Evolutionary conservation across 768 basidiomycete species (phyloP), one percentile per base, ranked within the genome.

Genomic region (Antrodiella citrinella): DNA sequence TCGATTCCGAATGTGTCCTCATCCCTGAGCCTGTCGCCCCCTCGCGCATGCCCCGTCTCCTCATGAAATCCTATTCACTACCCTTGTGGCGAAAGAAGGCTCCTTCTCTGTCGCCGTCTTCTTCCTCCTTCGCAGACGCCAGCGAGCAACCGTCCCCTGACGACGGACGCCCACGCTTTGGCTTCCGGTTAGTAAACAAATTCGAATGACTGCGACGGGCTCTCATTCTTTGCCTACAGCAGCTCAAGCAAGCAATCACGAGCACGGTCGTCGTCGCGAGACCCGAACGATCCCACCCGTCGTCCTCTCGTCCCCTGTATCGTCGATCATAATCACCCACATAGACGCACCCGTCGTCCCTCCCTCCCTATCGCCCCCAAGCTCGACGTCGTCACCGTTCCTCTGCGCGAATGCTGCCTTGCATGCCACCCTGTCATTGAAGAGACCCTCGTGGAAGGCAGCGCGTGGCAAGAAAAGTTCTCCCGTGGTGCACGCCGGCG

Each of bases 1-100:
- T 90, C 66, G 78, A 89, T 69, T 69, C 72, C 48, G 75, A 83
- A 58, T 89, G 87, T 52, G 69, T 86, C 3, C 74, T 90, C 58
- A 89, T 90, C 50, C 86, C 86, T n/a, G 77, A 84, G 47, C 62
- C 59, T 13, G 57, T 59, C 1, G 61, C 63, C 13, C 66, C 67
- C 45, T 66, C 70, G 3, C 76, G 71, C 48, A 65, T 73, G 22
- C 72, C 80, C 21, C 69, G 73, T 41, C 67, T 85, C 44, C 61
- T 81, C 56, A 80, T 80, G 22, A 86, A 78, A 58, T 81, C 82
- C 3, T 84, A 82, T 55, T 73, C 82, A 0, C 68, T 89, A 51
- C 84, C 86, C 0, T 64, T 89, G 39, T 88, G 85, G 75, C 81
- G 75, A 66, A 70, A 69, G 61, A 58, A 65, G 51, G 49, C 55